Base-by-base conservation (phyloP, 1,139 yeast species). In the Magnusiomyces tetraspermus region DNA sequence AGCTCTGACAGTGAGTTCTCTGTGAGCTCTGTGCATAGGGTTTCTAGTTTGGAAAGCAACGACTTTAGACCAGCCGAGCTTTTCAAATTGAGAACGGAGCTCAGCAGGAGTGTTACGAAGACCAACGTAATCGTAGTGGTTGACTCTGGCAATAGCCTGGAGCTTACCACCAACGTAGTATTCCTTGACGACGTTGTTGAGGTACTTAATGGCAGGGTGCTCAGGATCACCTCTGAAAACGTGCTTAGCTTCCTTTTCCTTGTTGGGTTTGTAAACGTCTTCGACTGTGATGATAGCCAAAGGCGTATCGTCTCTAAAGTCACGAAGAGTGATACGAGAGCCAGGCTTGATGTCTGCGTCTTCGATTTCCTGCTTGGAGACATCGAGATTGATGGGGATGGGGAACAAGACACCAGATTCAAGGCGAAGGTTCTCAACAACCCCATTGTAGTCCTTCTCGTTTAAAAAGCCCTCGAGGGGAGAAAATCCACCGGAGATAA, bases 21-120 rank as follows among this genome's bases (percentile, higher is more conserved):
- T 80, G 71, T 90, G 97, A 40, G 97, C 97, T 70, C 97, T 82
- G 72, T 90, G 97, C 96, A 90, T 89, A 60, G 97, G 97, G 73
- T 90, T 90, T 75, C 97, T 82, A 49, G 97, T 90, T 75, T 90
- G 97, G 82, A 90, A 90, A 48, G 97, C 97, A 52, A 90, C 97
- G 54, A 90, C 87, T 65, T 83, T 81, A 63, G 82, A 80, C 97
- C 97, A 90, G 59, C 87, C 85, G 66, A 85, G 82, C 64, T 78
- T 78, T 57, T 73, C 70, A 67, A 90, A 90, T 72, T 90, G 96
- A 30, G 81, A 72, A 71, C 97, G 82, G 64, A 90, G 78, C 71
- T 89, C 95, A 38, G 88, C 80, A 42, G 97, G 97, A 19, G 96
- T 85, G 72, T 85, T 85, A 70, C 97, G 82, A 60, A 84, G 76